Base-by-base conservation (phyloP, 139 green algal genomes). In the Chlamydomonas sp. region DNA sequence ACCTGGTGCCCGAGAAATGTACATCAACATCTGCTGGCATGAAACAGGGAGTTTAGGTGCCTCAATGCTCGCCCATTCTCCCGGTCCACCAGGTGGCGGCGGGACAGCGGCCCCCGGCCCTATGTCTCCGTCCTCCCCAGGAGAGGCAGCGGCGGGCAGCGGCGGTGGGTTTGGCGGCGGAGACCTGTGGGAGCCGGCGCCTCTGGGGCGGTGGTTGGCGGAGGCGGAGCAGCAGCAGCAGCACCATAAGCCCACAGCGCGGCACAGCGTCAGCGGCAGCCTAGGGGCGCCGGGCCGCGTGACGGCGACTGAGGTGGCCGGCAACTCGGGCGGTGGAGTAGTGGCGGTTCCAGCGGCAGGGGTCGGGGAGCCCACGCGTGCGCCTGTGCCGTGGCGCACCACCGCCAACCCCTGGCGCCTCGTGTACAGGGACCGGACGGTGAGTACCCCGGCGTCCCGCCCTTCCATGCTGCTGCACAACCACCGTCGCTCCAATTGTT, bases 351-450 rank as follows among this genome's bases (percentile, higher is more conserved):
- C 31, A 49, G 31, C 31, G 31, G 31, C 31, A 49, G 31, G 31
- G n/a, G n/a, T n/a, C n/a, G n/a, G n/a, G n/a, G n/a, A n/a, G n/a
- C n/a, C n/a, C n/a, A n/a, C n/a, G n/a, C n/a, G n/a, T n/a, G n/a
- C n/a, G n/a, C n/a, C n/a, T n/a, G n/a, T n/a, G n/a, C n/a, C n/a
- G n/a, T n/a, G n/a, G n/a, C n/a, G n/a, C 31, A 10, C 12, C 63
- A 71, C 2, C 18, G 59, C 71, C 72, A 81, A 81, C 31, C 74
- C 31, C 4, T 87, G 83, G 83, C 83, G 62, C 31, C n/a, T 87
- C 7, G 73, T 87, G 62, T 87, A 87, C 61, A n/a, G 83, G 2
- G 83, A 87, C 61, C n/a, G 83, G n/a, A 31, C 75, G 74, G 82
- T 85, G 64, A 49, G 78, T 57, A 59, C 16, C 16, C 4, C 3